Conservation (phyloP, 371 early-diverging fungal genomes). For the Syncephalastrum monosporum region DNA sequence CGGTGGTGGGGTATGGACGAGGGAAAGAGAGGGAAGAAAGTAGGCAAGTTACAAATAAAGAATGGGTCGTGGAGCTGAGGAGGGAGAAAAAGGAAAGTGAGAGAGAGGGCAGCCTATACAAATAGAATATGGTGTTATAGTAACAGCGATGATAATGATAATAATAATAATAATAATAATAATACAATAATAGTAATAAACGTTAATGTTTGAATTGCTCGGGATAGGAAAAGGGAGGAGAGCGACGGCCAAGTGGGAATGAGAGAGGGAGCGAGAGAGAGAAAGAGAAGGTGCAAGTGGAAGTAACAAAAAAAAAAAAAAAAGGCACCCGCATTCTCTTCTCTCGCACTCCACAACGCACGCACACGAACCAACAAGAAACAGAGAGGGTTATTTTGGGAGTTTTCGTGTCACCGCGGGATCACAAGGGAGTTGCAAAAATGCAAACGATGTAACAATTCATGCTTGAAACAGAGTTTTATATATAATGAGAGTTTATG, state of each 20-base stretch:
- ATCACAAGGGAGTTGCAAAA: conserved; percentile 2
- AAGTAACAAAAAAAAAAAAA: not conserved
- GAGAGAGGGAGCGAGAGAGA: conserved; percentile 1
- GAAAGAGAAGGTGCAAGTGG: not conserved
- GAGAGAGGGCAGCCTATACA: not conserved
- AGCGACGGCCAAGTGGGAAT: too few species aligned
- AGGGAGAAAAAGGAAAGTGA: conserved; percentile 7
- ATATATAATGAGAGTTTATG: too few species aligned
- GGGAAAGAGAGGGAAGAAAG: conserved; percentile 3
- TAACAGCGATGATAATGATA: not conserved
- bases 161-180: not conserved
- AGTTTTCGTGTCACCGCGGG: not conserved
- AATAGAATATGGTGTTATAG: not conserved
- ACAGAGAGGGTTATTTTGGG: too few species aligned
- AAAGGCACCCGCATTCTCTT: not conserved
- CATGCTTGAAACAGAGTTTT: too few species aligned
- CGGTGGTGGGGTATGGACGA: not conserved
- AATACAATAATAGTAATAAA: not conserved
- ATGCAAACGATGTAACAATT: too few species aligned
- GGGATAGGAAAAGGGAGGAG: not conserved
- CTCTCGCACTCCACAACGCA: not conserved
- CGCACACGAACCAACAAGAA: conserved; percentile 2
- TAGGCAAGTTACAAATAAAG: not conserved
- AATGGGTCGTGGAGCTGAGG: not conserved
- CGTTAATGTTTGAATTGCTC: not conserved